Conservation (phyloP, 257 asterid species). For the Lycium ferocissimum region DNA sequence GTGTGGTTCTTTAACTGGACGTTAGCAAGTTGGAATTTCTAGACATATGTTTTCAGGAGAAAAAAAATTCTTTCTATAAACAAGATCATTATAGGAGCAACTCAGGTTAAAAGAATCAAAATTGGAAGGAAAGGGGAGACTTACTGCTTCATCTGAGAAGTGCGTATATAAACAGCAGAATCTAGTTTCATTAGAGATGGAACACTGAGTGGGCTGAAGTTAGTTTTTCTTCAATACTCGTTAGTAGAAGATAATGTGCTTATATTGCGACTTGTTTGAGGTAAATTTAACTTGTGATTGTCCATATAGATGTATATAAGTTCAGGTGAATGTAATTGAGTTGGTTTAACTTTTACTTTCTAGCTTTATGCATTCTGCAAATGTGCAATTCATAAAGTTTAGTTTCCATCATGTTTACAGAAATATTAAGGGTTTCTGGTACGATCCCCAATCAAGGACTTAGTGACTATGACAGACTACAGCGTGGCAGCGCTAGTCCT, state of each 20-base stretch:
- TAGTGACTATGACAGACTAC: constrained; percentile 62
- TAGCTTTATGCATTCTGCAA: background rate
- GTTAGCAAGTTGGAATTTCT: too few relatives aligned
- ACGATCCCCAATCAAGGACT: constrained; percentile 63
- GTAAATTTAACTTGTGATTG: background rate
- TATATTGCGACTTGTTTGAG: background rate
- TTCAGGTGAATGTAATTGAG: too few relatives aligned
- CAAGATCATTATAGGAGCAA: background rate
- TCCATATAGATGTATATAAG: background rate
- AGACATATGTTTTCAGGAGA: too few relatives aligned
- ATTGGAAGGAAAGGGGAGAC: background rate
- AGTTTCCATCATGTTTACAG: constrained; percentile 50
- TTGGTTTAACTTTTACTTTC: background rate
- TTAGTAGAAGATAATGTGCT: background rate
- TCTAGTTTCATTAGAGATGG: background rate
- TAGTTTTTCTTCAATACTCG: background rate
- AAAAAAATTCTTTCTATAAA: too few relatives aligned
- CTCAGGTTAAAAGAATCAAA: background rate
- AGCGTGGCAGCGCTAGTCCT: constrained; percentile 74
- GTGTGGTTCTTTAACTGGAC: too few relatives aligned
- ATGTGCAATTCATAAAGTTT: background rate
- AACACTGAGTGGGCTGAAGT: background rate
- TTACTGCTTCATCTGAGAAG: background rate
- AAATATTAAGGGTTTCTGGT: constrained; percentile 68
- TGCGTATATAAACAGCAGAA: background rate